phyloP scores from a whole-genome alignment of 148 eudicot genomes.

The Rhododendron kiyosumense region DNA sequence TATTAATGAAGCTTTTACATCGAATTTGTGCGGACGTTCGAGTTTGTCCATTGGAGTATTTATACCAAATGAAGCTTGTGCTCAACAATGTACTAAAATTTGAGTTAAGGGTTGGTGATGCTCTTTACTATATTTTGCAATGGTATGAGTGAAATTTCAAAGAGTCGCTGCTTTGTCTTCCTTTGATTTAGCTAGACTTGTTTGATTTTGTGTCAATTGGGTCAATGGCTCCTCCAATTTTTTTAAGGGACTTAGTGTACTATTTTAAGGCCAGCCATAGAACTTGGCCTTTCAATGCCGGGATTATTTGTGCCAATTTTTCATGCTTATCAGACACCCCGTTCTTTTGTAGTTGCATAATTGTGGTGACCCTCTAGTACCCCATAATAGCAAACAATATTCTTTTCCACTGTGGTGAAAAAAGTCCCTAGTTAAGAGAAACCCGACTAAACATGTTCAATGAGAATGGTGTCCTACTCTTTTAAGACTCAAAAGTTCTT shows the following conservation, averaged over 20 bases:
- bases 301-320: background rate
- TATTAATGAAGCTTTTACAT: background rate
- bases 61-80: background rate
- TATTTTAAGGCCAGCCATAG: background rate
- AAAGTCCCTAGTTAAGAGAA: background rate
- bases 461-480: background rate
- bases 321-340: background rate
- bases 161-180: background rate
- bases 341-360: background rate
- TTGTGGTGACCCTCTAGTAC: background rate
- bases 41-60: background rate
- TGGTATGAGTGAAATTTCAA: background rate
- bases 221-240: background rate
- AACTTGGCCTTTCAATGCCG: background rate
- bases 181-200: background rate
- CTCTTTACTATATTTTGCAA: background rate
- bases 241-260: background rate
- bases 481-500: background rate
- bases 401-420: background rate
- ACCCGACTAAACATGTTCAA: background rate
- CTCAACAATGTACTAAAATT: background rate
- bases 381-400: background rate
- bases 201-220: background rate
- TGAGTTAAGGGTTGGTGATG: background rate
- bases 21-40: background rate